Evolutionary conservation across 2,329 filamentous ascomycete species (phyloP), one percentile per base, ranked within the genome.

Genomic region (Diaporthe citriasiana): DNA sequence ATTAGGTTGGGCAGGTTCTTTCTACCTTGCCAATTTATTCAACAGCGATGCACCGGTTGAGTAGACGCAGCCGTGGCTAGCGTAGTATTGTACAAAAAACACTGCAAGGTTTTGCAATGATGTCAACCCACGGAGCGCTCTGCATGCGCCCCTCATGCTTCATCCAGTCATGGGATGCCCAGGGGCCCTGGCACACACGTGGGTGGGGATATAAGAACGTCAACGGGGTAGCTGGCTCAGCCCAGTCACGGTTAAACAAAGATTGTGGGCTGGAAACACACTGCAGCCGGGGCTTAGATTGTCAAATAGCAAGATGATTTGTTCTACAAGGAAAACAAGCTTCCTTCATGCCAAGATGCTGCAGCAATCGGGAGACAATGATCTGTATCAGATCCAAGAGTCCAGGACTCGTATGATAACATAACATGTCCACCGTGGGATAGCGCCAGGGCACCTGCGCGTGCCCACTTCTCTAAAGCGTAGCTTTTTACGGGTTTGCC

Each of bases 101-200:
- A 22, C 27, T 70, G 53, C 71, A 68, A 73, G 74, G 72, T 70
- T 73, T 76, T 74, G 73, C 70, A 66, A 76, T 76, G 74, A 76
- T 76, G 74, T 74, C 74, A 76, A 68, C 59, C 50, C 35, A 65
- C 27, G 45, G 51, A 74, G 40, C 60, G 33, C 63, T 63, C 68
- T 72, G 74, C 72, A 74, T 68, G 51, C 33, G 68, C 71, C 72
- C 74, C 73, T 71, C 74, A 68, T 71, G 33, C 71, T 75, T 71
- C 68, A 66, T 55, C 45, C 72, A 57, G 56, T 53, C 56, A 60
- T 42, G n/a, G 47, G 12, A 50, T 63, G 56, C 70, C 70, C 33
- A 51, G 63, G 63, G 63, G 22, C 63, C 63, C 63, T 68, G 63
- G 63, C 45, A 51, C 30, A 53, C n/a, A 27, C 30, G 8, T 68